These are phyloP conservation scores for Fusarium acutatum DNA, from an alignment of 2,329 filamentous ascomycete genomes.

Conservation along the genomic window DNA sequence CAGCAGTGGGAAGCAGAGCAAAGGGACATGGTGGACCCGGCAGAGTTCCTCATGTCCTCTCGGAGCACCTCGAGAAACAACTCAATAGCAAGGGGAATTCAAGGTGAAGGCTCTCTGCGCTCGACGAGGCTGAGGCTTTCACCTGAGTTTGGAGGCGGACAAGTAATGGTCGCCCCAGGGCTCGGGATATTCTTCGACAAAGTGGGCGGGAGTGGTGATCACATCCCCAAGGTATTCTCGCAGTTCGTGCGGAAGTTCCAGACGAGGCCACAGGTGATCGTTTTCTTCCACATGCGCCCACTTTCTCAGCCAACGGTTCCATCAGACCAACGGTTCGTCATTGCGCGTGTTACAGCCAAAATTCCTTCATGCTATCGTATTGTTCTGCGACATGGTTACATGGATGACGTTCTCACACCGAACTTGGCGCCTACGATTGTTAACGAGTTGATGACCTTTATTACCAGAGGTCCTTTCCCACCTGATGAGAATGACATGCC, in stretches of 20 bases:
- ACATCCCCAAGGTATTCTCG: conserved; percentile 59
- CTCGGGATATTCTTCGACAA: conserved; percentile 84
- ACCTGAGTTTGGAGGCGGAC: conserved; percentile 52
- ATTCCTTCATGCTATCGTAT: conserved; percentile 74
- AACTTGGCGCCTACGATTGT: conserved; percentile 67
- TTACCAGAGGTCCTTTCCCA: conserved; percentile 49
- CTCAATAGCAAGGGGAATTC: conserved; percentile 29
- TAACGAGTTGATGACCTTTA: conserved; percentile 65
- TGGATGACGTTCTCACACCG: conserved; percentile 73
- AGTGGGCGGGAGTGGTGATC: conserved; percentile 69
- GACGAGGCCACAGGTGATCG: conserved; percentile 71
- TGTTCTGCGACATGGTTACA: conserved; percentile 76
- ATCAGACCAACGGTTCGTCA: conserved; percentile 56
- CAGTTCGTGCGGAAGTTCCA: conserved; percentile 78
- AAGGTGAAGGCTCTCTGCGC: conserved; percentile 24
- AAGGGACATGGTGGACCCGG: conserved; percentile 64
- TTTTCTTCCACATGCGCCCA: conserved; percentile 78
- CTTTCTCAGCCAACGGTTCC: conserved; percentile 66
- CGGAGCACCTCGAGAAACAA: conserved; percentile 38
- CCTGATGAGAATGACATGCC: conserved; percentile 39
- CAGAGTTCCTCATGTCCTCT: conserved; percentile 44
- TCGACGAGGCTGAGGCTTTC: conserved; percentile 43
- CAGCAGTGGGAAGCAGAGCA: conserved; percentile 77
- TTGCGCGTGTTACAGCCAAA: conserved; percentile 50
- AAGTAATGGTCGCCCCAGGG: conserved; percentile 60